Base-by-base conservation (phyloP, 2,329 filamentous ascomycete genomes). In the Graphilbum fragrans region DNA sequence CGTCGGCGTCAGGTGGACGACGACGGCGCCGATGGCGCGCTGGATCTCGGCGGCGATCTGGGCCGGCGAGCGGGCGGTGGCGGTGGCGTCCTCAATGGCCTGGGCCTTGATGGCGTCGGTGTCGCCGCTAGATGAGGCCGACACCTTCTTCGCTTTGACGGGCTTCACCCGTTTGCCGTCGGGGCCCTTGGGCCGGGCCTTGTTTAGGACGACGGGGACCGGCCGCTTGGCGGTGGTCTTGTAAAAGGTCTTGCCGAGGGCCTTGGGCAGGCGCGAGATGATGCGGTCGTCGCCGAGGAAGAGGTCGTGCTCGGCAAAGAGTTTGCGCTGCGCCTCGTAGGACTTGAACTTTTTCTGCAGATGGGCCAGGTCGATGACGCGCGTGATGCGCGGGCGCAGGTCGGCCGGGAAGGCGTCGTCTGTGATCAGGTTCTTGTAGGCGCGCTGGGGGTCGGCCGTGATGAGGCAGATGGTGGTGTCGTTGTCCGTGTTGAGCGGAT, bases 261-360 rank as follows among this genome's bases (percentile, higher is more conserved):
- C 68, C 49, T 76, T 74, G 43, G 88, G 86, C 45, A 96, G 71
- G 22, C 70, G 65, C 58, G 74, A 80, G 55, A 80, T 69, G 53
- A 98, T 83, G 38, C 92, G 74, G 56, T 94, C 85, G 59, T 98
- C 92, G 40, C 84, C 90, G 43, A 98, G 72, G 66, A 98, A 96
- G 43, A 96, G 67, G 58, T 96, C 92, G 61, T 95, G 86, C 60
- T 94, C 86, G 35, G 77, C 68, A 47, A 82, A 74, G 29, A 98
- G 74, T 60, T 92, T 86, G 49, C 92, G 74, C 61, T 85, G 80
- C 41, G 77, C 78, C 66, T 98, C 92, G 63, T 86, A 98, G 46
- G 83, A 77, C 67, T 83, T 80, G 72, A 83, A 95, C 66, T 92
- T 90, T 52, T 80, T 73, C 56, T 66, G 65, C 47, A 98, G 70